These are phyloP conservation scores for Coprinopsis sp. DNA, from an alignment of 768 basidiomycete genomes.

Conservation along the genomic window DNA sequence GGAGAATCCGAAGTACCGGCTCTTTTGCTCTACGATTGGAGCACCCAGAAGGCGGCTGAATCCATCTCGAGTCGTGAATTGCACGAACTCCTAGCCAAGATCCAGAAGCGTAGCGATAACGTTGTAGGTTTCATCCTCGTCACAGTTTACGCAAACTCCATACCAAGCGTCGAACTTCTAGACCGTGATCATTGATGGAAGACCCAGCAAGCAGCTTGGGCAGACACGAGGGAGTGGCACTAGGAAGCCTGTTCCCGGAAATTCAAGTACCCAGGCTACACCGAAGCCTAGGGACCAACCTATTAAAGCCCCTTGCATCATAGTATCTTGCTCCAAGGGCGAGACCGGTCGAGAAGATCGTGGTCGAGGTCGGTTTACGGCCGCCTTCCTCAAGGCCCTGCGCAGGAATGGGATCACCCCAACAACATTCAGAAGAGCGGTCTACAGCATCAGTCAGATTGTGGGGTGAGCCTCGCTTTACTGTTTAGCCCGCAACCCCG, in stretches of 20 bases:
- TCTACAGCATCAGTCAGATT: slow-evolving; percentile 5
- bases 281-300: not conserved
- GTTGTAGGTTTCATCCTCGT: not conserved
- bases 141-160: not conserved
- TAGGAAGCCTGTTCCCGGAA: too few species aligned
- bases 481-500: too few species aligned
- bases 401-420: slow-evolving; percentile 2
- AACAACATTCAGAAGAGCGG: not conserved
- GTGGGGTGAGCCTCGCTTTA: not conserved
- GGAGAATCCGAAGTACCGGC: not conserved
- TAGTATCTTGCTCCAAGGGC: slow-evolving; percentile 2
- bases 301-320: not conserved
- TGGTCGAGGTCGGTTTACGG: slow-evolving; percentile 2
- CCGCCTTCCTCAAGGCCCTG: slow-evolving; percentile 7
- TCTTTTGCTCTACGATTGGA: slow-evolving; percentile 2
- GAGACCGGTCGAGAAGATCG: slow-evolving; percentile 1
- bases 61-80: slow-evolving; percentile 1
- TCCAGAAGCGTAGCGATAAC: not conserved
- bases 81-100: not conserved
- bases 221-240: too few species aligned
- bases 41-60: not conserved
- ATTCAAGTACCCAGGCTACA: too few species aligned
- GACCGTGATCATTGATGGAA: slow-evolving; percentile 7
- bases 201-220: too few species aligned
- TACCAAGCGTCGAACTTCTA: not conserved